Evolutionary conservation across 176 grass and related monocot genomes (phyloP).

Genomic region (Rhipidocladum racemiflorum): DNA sequence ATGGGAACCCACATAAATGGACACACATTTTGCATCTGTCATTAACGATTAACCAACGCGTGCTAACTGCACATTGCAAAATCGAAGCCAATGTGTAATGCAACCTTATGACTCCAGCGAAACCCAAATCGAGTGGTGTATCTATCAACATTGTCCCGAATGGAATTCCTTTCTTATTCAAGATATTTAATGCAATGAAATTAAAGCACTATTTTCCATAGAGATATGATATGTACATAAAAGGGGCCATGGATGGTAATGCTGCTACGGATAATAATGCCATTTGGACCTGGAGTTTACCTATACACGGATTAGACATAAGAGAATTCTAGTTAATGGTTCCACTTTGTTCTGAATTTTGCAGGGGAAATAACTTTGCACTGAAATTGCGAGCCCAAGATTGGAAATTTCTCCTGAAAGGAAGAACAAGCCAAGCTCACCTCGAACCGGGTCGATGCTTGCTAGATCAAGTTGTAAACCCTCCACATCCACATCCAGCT

Average conservation of each 20-base stretch:
- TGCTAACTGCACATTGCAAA: not conserved
- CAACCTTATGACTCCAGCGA: not conserved
- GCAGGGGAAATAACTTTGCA: not conserved
- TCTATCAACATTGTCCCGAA: not conserved
- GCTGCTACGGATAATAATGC: too few species aligned
- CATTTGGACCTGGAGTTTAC: too few species aligned
- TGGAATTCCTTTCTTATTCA: not conserved
- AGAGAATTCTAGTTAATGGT: too few species aligned
- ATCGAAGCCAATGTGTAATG: not conserved
- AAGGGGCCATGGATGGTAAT: too few species aligned
- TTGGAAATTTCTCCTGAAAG: not conserved
- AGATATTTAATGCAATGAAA: too few species aligned
- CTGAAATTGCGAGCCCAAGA: not conserved
- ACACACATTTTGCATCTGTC: not conserved
- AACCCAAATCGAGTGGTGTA: not conserved
- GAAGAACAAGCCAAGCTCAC: constrained; percentile 33
- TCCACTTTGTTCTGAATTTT: too few species aligned
- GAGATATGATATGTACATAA: too few species aligned
- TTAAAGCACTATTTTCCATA: too few species aligned
- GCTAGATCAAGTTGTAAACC: constrained; percentile 36
- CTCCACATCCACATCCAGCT: constrained; percentile 39
- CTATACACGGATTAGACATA: too few species aligned
- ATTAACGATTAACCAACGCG: not conserved
- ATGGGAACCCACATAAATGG: not conserved
- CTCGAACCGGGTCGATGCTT: constrained; percentile 60